Conservation (phyloP, 1,284 basidiomycete species). For the Trametes pubescens region DNA sequence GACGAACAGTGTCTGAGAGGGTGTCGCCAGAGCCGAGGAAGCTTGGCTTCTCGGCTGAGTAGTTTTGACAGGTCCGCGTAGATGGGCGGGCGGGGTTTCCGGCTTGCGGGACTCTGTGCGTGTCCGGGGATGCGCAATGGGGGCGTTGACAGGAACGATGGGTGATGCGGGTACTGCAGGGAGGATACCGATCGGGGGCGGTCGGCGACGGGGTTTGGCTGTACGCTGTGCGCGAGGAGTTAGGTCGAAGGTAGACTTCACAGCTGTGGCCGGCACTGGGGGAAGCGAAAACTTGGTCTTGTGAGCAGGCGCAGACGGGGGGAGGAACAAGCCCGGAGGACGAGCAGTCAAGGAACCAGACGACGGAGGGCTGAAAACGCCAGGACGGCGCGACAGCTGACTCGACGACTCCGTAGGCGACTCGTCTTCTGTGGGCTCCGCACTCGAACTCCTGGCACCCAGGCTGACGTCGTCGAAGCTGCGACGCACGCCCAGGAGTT, state of each 20-base stretch:
- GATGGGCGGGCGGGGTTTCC: conserved; percentile 60
- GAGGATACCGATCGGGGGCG: conserved; percentile 63
- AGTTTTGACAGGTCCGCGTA: conserved; percentile 43
- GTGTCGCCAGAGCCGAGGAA: conserved; percentile 46
- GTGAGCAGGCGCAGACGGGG: conserved; percentile 61
- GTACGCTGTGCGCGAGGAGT: conserved; percentile 45
- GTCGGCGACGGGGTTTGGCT: conserved; percentile 63
- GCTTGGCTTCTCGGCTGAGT: conserved; percentile 33
- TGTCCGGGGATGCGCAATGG: conserved; percentile 51
- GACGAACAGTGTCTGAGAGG: conserved; percentile 82
- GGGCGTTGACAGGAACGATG: conserved; percentile 40
- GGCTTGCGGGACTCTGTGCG: conserved; percentile 63
- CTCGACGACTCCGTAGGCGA: conserved; percentile 41
- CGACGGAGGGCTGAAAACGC: conserved; percentile 26
- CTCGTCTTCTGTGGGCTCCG: conserved; percentile 52
- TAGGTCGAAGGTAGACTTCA: conserved; percentile 60
- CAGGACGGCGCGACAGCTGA: conserved; percentile 30
- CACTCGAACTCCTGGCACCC: conserved; percentile 46
- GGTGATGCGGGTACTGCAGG: conserved; percentile 75
- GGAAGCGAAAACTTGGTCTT: conserved; percentile 39
- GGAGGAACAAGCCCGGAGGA: conserved; percentile 40
- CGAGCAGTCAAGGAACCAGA: conserved; percentile 37
- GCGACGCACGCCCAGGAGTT: conserved; percentile 71
- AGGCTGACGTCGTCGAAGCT: conserved; percentile 65
- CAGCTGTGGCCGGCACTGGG: conserved; percentile 49